A percentile compares a stretch with the other conserved stretches of the same genome.
phyloP scores from a whole-genome alignment of 106 monocot species.

The Platanthera guangdongensis region DNA sequence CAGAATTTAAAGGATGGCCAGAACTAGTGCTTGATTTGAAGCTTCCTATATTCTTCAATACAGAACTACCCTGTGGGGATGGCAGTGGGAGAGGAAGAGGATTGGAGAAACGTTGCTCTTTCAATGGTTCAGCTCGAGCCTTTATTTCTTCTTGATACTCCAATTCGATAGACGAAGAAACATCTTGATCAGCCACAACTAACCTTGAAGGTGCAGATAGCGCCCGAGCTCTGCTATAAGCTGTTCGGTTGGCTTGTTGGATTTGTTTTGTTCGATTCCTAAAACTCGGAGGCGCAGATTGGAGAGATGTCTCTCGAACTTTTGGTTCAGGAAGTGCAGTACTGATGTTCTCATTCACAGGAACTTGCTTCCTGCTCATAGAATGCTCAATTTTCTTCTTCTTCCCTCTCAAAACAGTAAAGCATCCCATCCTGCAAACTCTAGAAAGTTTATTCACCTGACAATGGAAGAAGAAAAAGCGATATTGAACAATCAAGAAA shows the following conservation, averaged over 20 bases:
- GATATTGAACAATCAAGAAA: neutral
- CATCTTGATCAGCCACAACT: slow-evolving; percentile 42
- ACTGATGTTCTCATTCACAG: slow-evolving; percentile 16
- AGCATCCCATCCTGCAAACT: slow-evolving; percentile 67
- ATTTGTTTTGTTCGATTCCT: slow-evolving; percentile 40
- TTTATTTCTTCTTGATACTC: slow-evolving; percentile 56
- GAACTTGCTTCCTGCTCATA: slow-evolving; percentile 17
- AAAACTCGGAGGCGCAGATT: slow-evolving; percentile 96
- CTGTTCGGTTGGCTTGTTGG: slow-evolving; percentile 18
- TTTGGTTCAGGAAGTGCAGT: slow-evolving; percentile 66
- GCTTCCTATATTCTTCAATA: slow-evolving; percentile 56
- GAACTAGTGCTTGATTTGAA: slow-evolving; percentile 46
- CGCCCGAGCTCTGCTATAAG: slow-evolving; percentile 46
- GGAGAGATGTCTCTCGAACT: slow-evolving; percentile 38
- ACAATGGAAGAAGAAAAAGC: neutral
- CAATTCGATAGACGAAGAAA: slow-evolving; percentile 28
- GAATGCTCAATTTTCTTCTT: slow-evolving; percentile 49
- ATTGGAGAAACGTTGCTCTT: slow-evolving; percentile 53
- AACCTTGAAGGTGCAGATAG: slow-evolving; percentile 88
- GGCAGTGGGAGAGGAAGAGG: slow-evolving; percentile 82
- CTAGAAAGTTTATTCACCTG: neutral
- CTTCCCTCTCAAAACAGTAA: slow-evolving; percentile 52
- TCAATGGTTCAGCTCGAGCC: slow-evolving; percentile 19
- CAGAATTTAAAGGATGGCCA: slow-evolving; percentile 28
- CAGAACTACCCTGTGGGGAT: slow-evolving; percentile 23